A percentile compares a stretch with the other conserved stretches of the same genome.
Evolutionary conservation across 1,284 basidiomycete genomes (phyloP).

Genomic region (Moniliophthora roreri): DNA sequence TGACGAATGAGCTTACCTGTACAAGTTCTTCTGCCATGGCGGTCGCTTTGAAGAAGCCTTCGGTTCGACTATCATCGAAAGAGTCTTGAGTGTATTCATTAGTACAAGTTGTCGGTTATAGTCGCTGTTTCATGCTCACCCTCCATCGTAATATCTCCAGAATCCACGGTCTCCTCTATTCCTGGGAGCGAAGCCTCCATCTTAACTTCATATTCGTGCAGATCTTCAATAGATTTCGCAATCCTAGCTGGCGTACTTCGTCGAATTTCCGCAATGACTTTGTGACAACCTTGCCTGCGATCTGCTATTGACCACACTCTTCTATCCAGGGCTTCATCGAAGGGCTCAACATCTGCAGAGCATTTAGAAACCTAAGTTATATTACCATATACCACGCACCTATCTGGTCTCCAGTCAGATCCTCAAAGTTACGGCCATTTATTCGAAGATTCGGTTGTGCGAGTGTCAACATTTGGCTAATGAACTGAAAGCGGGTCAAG

Average conservation of each 20-base stretch:
- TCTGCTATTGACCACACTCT: constrained; percentile 70
- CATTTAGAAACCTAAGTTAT: too few relatives aligned
- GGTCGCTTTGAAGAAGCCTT: constrained; percentile 24
- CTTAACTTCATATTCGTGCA: constrained; percentile 43
- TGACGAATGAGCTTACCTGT: constrained; percentile 38
- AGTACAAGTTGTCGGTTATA: not conserved
- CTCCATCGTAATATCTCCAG: constrained; percentile 1
- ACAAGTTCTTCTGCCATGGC: constrained; percentile 47
- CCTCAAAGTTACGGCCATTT: constrained; percentile 77
- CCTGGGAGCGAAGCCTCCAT: constrained; percentile 29
- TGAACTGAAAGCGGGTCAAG: constrained; percentile 42
- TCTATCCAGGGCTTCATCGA: constrained; percentile 78
- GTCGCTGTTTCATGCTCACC: not conserved
- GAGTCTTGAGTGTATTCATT: not conserved
- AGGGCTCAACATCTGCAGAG: constrained; percentile 75
- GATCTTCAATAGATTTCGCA: constrained; percentile 43
- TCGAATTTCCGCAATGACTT: constrained; percentile 61
- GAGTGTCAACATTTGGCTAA: constrained; percentile 60
- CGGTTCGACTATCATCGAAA: not conserved
- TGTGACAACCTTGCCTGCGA: constrained; percentile 67
- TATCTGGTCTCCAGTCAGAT: constrained; percentile 53
- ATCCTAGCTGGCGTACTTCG: constrained; percentile 56
- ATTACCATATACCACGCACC: constrained; percentile 34
- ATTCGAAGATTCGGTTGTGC: constrained; percentile 73
- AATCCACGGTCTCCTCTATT: not conserved